Conservation (phyloP, 1,139 yeast species). For the Pneumocystis wakefieldiae region DNA sequence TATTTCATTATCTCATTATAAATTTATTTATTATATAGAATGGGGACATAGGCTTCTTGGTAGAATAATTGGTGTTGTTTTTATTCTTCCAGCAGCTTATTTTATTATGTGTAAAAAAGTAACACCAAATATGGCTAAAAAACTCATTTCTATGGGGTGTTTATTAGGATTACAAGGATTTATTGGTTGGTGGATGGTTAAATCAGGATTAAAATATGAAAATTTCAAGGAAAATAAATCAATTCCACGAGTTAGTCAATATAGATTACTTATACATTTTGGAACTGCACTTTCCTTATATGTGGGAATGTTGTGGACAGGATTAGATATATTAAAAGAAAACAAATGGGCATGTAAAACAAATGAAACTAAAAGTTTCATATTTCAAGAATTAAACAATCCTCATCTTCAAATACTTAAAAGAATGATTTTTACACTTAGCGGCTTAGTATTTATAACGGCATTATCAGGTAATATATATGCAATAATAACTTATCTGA, state of each 20-base stretch:
- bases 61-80: conserved; percentile 69
- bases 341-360: background rate
- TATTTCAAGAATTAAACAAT: conserved; percentile 35
- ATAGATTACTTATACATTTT: conserved; percentile 82
- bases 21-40: conserved; percentile 91
- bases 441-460: conserved; percentile 42
- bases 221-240: conserved; percentile 58
- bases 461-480: conserved; percentile 13
- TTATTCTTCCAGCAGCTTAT: conserved; percentile 72
- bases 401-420: conserved; percentile 48
- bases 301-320: conserved; percentile 81
- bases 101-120: conserved; percentile 55
- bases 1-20: conserved; percentile 82
- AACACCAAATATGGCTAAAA: conserved; percentile 40
- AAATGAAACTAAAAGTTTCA: background rate
- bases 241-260: conserved; percentile 87
- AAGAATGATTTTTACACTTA: conserved; percentile 42
- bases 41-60: conserved; percentile 95
- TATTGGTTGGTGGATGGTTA: conserved; percentile 99
- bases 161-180: conserved; percentile 85
- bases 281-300: conserved; percentile 87
- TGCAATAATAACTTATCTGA: conserved; percentile 19
- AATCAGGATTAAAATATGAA: conserved; percentile 78
- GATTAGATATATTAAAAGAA: conserved; percentile 41
- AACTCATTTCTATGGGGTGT: conserved; percentile 57